Evolutionary conservation across 2,329 filamentous ascomycete genomes (phyloP), one percentile per base, ranked within the genome.

Genomic region (Sodiomyces alkalinus): DNA sequence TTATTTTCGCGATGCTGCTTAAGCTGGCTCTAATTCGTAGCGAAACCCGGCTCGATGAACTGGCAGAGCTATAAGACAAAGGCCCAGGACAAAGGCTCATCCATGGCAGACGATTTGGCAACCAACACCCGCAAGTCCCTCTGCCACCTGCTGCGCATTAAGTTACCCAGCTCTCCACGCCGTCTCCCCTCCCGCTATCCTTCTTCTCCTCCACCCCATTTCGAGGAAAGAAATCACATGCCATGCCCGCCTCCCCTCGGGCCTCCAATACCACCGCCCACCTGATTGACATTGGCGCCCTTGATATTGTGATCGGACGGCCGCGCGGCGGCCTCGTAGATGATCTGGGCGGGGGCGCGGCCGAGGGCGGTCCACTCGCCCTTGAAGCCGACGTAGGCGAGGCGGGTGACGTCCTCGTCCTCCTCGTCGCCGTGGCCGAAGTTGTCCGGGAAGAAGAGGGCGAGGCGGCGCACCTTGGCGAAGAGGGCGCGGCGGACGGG

Each of bases 241-340:
- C 53, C 53, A 24, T 47, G 45, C 7, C 52, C 47, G n/a, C 16
- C 52, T 42, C 3, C n/a, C n/a, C n/a, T n/a, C n/a, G n/a, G n/a
- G n/a, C 58, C 53, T 3, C 67, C 65, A 41, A 74, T 60, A 1
- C 58, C 56, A 33, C 60, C 62, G 1, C 67, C 68, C 53, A 74
- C 60, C 48, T 62, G 53, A 39, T 68, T 70, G 23, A 62, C 48
- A 24, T 43, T 51, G 27, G 62, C 62, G 6, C 70, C 70, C 56
- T 71, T 74, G 14, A 77, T 15, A 55, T 67, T 70, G 56, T 98
- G 90, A 56, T 98, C 90, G 26, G 60, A 70, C 9, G 87, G 90
- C 51, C 94, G 93, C 19, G 90, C 79, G 16, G 87, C 87, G 12
- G 85, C 80, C 64, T 98, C 90, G 52, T 96, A 98, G 35, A 93